Conservation (phyloP, 129 eudicot genomes). For the Daucus carota region DNA sequence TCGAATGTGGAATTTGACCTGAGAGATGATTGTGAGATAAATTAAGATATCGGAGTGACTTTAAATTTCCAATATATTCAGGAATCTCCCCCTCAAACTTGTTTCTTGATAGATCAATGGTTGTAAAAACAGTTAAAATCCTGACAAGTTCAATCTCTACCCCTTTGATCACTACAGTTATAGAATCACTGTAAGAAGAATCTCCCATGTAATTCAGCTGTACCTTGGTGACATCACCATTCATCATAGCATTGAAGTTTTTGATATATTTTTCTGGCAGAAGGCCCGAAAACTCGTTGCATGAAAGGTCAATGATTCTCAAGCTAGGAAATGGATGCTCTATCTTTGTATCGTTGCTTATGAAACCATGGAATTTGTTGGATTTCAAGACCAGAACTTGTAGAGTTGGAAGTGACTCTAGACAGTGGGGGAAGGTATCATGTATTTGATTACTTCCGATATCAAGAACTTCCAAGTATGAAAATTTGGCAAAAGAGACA, state of each 20-base stretch:
- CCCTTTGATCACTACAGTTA: neutral
- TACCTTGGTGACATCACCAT: too few species aligned
- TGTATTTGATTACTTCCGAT: slow-evolving; percentile 26
- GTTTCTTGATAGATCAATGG: neutral
- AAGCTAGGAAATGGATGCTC: too few species aligned
- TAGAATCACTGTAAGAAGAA: neutral
- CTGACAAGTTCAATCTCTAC: neutral
- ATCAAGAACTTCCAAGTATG: slow-evolving; percentile 25
- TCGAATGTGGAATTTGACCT: neutral
- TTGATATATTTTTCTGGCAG: too few species aligned
- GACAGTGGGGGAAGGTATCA: slow-evolving; percentile 30
- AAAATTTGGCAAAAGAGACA: slow-evolving; percentile 16
- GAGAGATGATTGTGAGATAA: slow-evolving; percentile 9
- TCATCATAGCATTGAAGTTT: too few species aligned
- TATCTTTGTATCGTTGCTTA: too few species aligned
- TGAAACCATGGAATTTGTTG: slow-evolving; percentile 18
- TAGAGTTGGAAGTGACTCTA: slow-evolving; percentile 29
- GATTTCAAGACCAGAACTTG: slow-evolving; percentile 30
- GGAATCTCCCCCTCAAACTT: slow-evolving; percentile 12
- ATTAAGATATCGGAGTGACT: slow-evolving; percentile 1
- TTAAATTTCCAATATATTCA: slow-evolving; percentile 1
- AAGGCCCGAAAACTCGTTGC: too few species aligned
- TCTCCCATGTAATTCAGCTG: too few species aligned
- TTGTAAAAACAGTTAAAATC: neutral
- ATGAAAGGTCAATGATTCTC: too few species aligned